Base-by-base conservation (phyloP, 768 basidiomycete species). In the Chalciporus chontae region DNA sequence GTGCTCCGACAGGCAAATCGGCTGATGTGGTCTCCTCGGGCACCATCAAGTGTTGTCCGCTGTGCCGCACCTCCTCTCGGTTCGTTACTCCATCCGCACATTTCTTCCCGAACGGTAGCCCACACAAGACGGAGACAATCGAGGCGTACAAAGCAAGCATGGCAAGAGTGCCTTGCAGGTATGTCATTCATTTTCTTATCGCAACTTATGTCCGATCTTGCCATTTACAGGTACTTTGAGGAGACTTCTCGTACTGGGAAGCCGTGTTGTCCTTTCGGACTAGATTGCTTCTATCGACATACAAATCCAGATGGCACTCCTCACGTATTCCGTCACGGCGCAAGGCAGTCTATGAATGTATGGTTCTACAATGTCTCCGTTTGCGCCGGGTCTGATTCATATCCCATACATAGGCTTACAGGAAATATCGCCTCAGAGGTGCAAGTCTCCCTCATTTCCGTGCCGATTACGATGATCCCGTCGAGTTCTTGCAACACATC, bases 241-340 rank as follows among this genome's bases (percentile, higher is more conserved):
- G 63, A 71, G 38, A 82, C 85, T 4, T 70, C 70, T 34, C 63
- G 65, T 8, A 65, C 67, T 40, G 58, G 59, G 14, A 72, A 70
- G 41, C 82, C 83, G 0, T 77, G 77, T 46, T 92, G 89, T 66
- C 89, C 87, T 0, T 92, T 87, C 56, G 89, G 89, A 38, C 73
- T 73, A 42, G 89, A 91, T 51, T 92, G 89, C 62, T 89, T 92
- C 64, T 92, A 90, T 61, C 77, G 80, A 57, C 89, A 92, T 60
- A 56, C 70, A 43, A 83, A 84, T 21, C 67, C 71, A 0, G 88
- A 90, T 55, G 89, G 88, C 10, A 79, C 85, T 8, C 72, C 73
- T 0, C 73, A 80, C 54, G 57, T 77, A 2, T 86, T 86, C 58
- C 56, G 63, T 34, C 67, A 78, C 37, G 87, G 86, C 6, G 75